These are phyloP conservation scores for Aspergillus sp. DNA, from an alignment of 2,329 filamentous ascomycete genomes.

Conservation along the genomic window DNA sequence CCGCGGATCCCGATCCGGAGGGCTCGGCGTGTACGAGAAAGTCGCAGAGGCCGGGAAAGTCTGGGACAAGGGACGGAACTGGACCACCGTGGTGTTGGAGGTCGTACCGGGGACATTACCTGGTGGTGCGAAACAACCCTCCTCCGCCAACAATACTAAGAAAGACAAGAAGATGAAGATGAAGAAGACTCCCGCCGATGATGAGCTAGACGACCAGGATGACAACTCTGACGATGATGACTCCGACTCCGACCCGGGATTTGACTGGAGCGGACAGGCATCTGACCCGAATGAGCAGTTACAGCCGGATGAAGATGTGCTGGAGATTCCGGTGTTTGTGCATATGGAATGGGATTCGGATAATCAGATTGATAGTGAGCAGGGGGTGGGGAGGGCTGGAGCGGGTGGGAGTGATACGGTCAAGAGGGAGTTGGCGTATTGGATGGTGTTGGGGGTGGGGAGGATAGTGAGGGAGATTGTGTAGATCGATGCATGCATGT, in stretches of 20 bases:
- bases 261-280: constrained; percentile 31
- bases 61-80: constrained; percentile 93
- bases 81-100: constrained; percentile 91
- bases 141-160: neutral
- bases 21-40: constrained; percentile 44
- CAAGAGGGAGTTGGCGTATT: constrained; percentile 89
- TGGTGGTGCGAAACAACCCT: constrained; percentile 21
- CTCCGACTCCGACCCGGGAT: constrained; percentile 13
- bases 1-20: constrained; percentile 46
- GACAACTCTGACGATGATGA: constrained; percentile 32
- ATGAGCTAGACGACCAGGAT: constrained; percentile 36
- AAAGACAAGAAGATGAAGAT: constrained; percentile 38
- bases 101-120: constrained; percentile 65
- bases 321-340: constrained; percentile 95
- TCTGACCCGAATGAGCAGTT: constrained; percentile 18
- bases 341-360: constrained; percentile 84
- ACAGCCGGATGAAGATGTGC: constrained; percentile 61
- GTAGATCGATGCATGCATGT: constrained; percentile 8
- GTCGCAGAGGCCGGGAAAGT: constrained; percentile 86
- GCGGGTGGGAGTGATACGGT: constrained; percentile 65
- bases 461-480: constrained; percentile 59
- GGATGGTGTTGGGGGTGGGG: constrained; percentile 89
- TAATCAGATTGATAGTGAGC: constrained; percentile 46
- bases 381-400: constrained; percentile 35
- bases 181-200: constrained; percentile 31